These are phyloP conservation scores for Tilletiaria anomala DNA, from an alignment of 1,284 basidiomycete genomes.

Conservation along the genomic window DNA sequence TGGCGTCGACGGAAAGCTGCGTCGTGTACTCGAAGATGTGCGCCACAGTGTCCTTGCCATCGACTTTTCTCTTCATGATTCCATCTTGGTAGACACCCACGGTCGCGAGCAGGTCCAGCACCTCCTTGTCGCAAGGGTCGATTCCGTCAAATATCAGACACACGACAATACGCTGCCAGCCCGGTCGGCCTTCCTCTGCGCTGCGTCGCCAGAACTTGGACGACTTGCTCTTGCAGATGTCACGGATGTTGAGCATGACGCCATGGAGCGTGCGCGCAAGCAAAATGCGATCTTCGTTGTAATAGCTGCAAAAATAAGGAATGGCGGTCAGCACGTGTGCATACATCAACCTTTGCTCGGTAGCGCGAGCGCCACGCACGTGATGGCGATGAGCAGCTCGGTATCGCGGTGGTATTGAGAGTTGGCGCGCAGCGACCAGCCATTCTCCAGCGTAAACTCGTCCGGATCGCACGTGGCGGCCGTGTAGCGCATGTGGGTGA, in stretches of 20 bases:
- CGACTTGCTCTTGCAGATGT: conserved; percentile 88
- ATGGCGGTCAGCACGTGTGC: background rate
- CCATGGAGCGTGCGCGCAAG: conserved; percentile 61
- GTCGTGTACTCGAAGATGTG: conserved; percentile 59
- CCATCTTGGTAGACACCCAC: conserved; percentile 49
- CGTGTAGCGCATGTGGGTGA: conserved; percentile 68
- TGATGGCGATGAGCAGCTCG: conserved; percentile 61
- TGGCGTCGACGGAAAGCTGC: conserved; percentile 58
- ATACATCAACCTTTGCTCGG: too few species aligned
- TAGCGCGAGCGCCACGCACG: too few species aligned
- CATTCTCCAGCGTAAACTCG: conserved; percentile 58
- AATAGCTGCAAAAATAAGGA: too few species aligned
- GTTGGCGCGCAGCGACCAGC: conserved; percentile 65
- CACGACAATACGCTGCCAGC: conserved; percentile 86
- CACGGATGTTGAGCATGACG: conserved; percentile 94
- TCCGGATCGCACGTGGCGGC: conserved; percentile 85
- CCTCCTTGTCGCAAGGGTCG: conserved; percentile 76
- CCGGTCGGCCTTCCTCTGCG: conserved; percentile 52
- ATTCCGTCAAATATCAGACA: conserved; percentile 73
- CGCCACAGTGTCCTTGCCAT: conserved; percentile 77
- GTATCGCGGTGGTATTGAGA: conserved; percentile 73
- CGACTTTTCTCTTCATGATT: conserved; percentile 79
- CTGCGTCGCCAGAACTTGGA: conserved; percentile 62
- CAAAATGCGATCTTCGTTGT: conserved; percentile 91
- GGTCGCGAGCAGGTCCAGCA: conserved; percentile 41